phyloP scores from a whole-genome alignment of 768 basidiomycete species.

The Termitomyces eurrhizus region DNA sequence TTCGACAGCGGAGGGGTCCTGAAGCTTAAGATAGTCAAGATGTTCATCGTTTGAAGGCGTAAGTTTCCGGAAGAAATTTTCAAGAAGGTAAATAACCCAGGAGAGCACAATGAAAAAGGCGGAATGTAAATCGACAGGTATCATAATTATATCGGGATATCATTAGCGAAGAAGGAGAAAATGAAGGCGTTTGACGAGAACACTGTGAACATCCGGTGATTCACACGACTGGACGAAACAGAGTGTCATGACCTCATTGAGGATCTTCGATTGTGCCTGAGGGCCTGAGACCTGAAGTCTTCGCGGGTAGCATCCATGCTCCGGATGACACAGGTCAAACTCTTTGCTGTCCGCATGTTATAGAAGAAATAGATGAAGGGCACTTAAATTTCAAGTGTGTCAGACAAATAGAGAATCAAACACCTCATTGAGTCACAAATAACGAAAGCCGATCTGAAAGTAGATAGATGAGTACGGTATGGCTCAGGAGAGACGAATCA shows the following conservation, averaged over 20 bases:
- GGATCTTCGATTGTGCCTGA: slow-evolving; percentile 2
- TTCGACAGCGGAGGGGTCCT: neutral
- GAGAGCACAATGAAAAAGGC: neutral
- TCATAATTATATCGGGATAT: neutral
- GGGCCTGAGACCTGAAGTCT: neutral
- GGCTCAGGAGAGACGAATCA: neutral
- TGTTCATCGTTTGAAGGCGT: slow-evolving; percentile 1
- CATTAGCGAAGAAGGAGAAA: neutral
- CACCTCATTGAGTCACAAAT: neutral
- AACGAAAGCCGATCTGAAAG: neutral
- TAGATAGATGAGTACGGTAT: neutral
- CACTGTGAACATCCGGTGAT: neutral
- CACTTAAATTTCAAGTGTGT: neutral
- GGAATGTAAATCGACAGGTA: neutral
- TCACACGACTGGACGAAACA: neutral
- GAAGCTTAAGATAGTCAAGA: slow-evolving; percentile 1
- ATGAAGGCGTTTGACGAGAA: neutral
- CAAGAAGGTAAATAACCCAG: neutral
- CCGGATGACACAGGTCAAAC: neutral
- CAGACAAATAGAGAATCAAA: neutral
- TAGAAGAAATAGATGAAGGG: neutral
- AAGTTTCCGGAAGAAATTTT: neutral
- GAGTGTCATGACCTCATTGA: slow-evolving; percentile 1
- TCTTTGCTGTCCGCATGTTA: neutral
- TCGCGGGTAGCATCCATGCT: slow-evolving; percentile 1